phyloP scores from a whole-genome alignment of 768 basidiomycete genomes.

The Pleurotus eryngii region DNA sequence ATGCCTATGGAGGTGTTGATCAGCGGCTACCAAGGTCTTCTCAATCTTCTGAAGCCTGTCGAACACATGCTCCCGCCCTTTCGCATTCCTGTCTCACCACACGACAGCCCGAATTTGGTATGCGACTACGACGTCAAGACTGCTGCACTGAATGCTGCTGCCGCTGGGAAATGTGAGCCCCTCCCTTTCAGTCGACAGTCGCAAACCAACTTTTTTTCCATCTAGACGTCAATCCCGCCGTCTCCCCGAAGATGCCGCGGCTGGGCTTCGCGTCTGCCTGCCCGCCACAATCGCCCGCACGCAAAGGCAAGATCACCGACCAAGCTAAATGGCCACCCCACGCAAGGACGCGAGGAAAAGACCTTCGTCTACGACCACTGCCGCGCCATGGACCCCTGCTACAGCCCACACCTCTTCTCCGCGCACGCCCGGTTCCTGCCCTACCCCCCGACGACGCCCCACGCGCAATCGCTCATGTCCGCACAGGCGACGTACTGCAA shows the following conservation, averaged over 20 bases:
- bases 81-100: conserved; percentile 46
- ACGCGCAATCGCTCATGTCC: conserved; percentile 29
- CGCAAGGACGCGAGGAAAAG: conserved; percentile 18
- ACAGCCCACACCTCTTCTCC: conserved; percentile 32
- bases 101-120: conserved; percentile 42
- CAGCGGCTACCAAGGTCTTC: conserved; percentile 27
- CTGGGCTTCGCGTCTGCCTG: conserved; percentile 29
- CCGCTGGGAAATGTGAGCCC: conserved; percentile 31
- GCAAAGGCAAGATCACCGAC: conserved; percentile 21
- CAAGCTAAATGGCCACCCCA: conserved; percentile 19
- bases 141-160: conserved; percentile 34
- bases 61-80: conserved; percentile 42
- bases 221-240: conserved; percentile 20
- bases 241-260: conserved; percentile 11
- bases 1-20: conserved; percentile 22
- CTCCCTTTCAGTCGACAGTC: neutral
- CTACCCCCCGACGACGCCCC: conserved; percentile 29
- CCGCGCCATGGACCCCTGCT: conserved; percentile 40
- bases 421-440: conserved; percentile 44
- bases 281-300: conserved; percentile 25
- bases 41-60: conserved; percentile 39
- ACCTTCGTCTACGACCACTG: conserved; percentile 44
- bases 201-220: neutral
- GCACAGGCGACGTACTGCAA: conserved; percentile 44
- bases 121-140: conserved; percentile 32